Base-by-base conservation (phyloP, 1,284 basidiomycete species). In the Neolentinus lepideus region DNA sequence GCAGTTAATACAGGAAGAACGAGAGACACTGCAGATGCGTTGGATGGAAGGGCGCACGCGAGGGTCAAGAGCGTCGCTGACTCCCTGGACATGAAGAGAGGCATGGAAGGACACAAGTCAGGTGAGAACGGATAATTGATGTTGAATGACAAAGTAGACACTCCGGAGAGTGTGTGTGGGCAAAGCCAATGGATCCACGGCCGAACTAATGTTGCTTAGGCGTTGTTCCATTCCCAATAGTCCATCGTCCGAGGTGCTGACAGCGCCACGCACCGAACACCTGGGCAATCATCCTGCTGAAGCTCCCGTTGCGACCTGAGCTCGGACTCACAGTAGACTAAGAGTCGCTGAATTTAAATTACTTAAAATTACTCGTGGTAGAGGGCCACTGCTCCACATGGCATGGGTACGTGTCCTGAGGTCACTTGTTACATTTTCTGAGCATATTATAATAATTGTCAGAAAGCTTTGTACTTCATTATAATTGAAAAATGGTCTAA, bases 41-140 rank as follows among this genome's bases (percentile, higher is more conserved):
- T 62, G 64, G 11, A 90, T 72, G 8, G 74, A 59, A 0, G 77
- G 71, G 62, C 86, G 71, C 0, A 64, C 59, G 1, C 64, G 63
- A 1, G 83, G 79, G 45, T 75, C 70, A 16, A 68, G 61, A 9
- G 79, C 74, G 64, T 91, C 88, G 1, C n/a, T n/a, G n/a, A n/a
- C n/a, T n/a, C n/a, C n/a, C 88, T 90, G 2, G 90, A 81, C 56
- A 92, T 75, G 68, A 81, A 92, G 22, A 92, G 63, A 0, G 85
- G 86, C 11, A 70, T 71, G 59, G 87, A 88, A 54, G 88, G 74
- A 3, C 10, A 25, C 9, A 11, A 21, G 24, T 47, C 45, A 19
- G 12, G n/a, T 25, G n/a, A 47, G n/a, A 9, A 21, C 21, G 45
- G 10, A 21, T 47, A 19, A 25, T 38, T 38, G 35, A 19, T 38